Evolutionary conservation across 306 rosid species (phyloP), one percentile per base, ranked within the genome.

Genomic region (Heteromeles arbutifolia): DNA sequence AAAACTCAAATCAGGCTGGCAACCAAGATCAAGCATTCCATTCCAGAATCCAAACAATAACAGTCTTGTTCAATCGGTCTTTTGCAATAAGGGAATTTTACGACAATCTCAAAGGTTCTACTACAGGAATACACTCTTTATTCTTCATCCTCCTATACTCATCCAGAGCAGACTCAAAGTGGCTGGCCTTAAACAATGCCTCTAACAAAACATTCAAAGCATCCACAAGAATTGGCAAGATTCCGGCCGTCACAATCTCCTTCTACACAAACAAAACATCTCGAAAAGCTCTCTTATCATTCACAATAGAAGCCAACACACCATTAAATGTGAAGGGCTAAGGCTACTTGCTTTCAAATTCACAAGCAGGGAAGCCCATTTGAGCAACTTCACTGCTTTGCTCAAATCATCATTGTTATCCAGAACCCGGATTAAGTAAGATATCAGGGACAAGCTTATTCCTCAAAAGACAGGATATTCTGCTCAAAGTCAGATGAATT

Each of bases 181-280:
- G n/a, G n/a, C n/a, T 65, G 75, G 74, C 73, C 18, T 66, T 74
- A 25, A 88, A 79, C 87, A 92, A 84, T 12, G 78, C 85, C 78
- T 88, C 87, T 85, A 94, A 77, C 91, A 94, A 86, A 77, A 53
- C 77, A 79, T 94, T 94, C 86, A 94, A 83, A 65, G 93, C 90
- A 12, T 90, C 85, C 28, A 88, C 77, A 13, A 75, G 31, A 29
- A 29, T 85, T 12, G 97, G 98, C 11, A 84, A 66, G 48, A 82
- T 63, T 62, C 96, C 90, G 11, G 88, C 85, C 81, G 87, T 91
- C 81, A 94, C 90, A 84, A 94, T 88, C 85, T 94, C 98, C 65
- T 94, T 94, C 79, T 94, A 91, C 78, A 91, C 90, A 78, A 88
- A 88, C 48, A 72, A 56, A 48, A 94, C 71, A 65, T 69, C 75